Conservation (phyloP, 73 alveolate genomes). For the Effrenium voratum region DNA sequence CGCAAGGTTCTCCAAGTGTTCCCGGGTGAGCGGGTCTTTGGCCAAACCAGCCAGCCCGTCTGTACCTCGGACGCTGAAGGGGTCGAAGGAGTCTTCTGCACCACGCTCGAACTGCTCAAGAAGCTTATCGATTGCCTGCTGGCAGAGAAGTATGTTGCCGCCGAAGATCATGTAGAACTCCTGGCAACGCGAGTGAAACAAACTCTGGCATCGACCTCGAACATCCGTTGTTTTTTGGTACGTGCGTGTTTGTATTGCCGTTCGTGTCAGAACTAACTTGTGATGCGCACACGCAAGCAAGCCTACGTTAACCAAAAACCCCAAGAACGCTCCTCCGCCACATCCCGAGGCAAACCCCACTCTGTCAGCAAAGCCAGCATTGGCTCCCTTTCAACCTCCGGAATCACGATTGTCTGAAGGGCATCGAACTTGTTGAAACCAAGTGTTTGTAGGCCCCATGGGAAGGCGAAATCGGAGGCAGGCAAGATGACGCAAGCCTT, state of each 20-base stretch:
- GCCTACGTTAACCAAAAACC: slow-evolving; percentile 3
- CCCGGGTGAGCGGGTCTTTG: slow-evolving; percentile 30
- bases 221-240: no score
- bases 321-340: slow-evolving; percentile 16
- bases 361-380: slow-evolving; percentile 20
- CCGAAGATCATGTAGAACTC: slow-evolving; percentile 12
- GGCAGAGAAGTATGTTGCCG: slow-evolving; percentile 13
- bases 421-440: slow-evolving; percentile 35
- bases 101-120: neutral
- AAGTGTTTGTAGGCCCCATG: slow-evolving; percentile 5
- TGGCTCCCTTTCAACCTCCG: slow-evolving; percentile 31
- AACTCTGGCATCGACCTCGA: slow-evolving; percentile 16
- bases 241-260: no score
- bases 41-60: slow-evolving; percentile 6
- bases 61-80: neutral
- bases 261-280: no score
- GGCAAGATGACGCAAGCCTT: slow-evolving; percentile 31
- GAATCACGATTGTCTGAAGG: slow-evolving; percentile 2
- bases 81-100: neutral
- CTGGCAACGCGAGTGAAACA: neutral
- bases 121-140: slow-evolving; percentile 40
- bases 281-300: slow-evolving; percentile 36
- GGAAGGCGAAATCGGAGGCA: slow-evolving; percentile 49
- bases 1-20: slow-evolving; percentile 17
- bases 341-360: slow-evolving; percentile 42